Evolutionary conservation across 805 yeast species (phyloP).

Genomic region (Suhomyces pyralidae): DNA sequence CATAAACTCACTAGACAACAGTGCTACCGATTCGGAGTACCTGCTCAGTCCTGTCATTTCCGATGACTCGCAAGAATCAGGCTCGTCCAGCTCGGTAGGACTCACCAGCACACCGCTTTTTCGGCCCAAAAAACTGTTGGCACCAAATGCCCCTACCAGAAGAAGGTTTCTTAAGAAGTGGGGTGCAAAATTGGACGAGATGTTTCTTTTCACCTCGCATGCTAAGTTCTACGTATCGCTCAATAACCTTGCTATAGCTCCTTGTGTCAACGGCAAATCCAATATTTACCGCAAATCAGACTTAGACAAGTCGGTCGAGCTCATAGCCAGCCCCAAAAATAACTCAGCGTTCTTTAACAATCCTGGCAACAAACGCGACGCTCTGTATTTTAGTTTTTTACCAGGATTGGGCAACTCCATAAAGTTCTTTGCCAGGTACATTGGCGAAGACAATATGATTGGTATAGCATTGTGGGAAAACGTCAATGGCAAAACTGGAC

Average conservation of each 20-base stretch:
- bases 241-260: conserved; percentile 71
- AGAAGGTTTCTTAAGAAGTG: conserved; percentile 21
- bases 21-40: conserved; percentile 22
- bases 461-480: conserved; percentile 78
- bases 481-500: conserved; percentile 65
- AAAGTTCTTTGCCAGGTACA: conserved; percentile 69
- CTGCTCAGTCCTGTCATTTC: conserved; percentile 15
- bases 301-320: conserved; percentile 54
- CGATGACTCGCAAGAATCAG: not conserved
- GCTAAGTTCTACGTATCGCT: conserved; percentile 80
- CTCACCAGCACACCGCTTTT: not conserved
- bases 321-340: conserved; percentile 21
- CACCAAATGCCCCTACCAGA: not conserved
- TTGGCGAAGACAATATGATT: conserved; percentile 92
- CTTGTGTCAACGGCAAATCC: conserved; percentile 90
- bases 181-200: conserved; percentile 77
- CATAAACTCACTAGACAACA: conserved; percentile 13
- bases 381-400: conserved; percentile 20
- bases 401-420: conserved; percentile 50
- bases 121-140: not conserved
- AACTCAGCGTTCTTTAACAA: conserved; percentile 32
- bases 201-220: conserved; percentile 81
- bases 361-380: conserved; percentile 26
- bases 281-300: conserved; percentile 70
- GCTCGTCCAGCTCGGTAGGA: not conserved